phyloP scores from a whole-genome alignment of 352 stramenopile species.

The Blastocystis sp. region DNA sequence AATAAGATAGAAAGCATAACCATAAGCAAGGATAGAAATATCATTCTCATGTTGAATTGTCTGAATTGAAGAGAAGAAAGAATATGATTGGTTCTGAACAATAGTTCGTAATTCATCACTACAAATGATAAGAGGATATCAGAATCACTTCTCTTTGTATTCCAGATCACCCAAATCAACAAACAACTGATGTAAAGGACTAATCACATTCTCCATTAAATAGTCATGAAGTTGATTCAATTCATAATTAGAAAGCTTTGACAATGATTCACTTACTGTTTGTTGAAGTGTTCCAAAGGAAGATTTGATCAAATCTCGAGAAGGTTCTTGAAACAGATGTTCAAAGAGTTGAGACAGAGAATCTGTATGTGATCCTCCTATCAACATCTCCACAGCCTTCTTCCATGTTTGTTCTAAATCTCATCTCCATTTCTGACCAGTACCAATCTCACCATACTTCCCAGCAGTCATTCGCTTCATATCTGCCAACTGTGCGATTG shows the following conservation, averaged over 20 bases:
- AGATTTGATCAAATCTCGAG: neutral
- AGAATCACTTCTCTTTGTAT: neutral
- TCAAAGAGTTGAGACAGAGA: neutral
- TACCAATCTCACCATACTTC: neutral
- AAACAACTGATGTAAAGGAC: neutral
- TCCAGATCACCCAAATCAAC: conserved; percentile 17
- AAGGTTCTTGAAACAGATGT: neutral
- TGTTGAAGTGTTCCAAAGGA: neutral
- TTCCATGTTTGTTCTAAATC: neutral
- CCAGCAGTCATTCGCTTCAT: neutral
- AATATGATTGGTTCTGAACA: neutral
- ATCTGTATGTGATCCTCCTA: neutral
- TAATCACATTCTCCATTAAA: neutral
- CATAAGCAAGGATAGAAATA: neutral
- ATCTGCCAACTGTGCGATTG: neutral
- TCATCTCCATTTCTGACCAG: neutral
- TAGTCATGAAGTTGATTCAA: neutral
- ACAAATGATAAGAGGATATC: neutral
- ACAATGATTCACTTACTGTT: neutral
- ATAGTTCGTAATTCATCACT: neutral
- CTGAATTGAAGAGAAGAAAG: neutral
- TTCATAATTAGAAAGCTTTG: neutral
- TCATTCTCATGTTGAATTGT: neutral
- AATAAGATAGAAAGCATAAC: neutral
- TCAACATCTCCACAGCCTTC: neutral